These are phyloP conservation scores for Fusarium armeniacum DNA, from an alignment of 2,329 filamentous ascomycete species.

Conservation along the genomic window DNA sequence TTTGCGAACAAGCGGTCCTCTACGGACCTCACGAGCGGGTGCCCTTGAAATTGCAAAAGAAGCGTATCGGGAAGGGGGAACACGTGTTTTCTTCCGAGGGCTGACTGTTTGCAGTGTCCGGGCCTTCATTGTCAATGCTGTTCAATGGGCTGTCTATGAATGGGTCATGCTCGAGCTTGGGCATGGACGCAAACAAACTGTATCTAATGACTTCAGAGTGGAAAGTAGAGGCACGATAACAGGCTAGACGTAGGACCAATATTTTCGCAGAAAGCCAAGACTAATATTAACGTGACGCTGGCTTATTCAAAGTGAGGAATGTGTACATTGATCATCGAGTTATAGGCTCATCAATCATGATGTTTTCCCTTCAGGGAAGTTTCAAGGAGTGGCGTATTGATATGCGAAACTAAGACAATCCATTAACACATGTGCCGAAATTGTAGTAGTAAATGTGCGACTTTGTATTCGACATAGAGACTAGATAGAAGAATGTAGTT, in stretches of 20 bases:
- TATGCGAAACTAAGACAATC: too few relatives aligned
- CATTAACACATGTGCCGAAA: background rate
- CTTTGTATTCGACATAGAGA: background rate
- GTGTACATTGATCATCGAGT: background rate
- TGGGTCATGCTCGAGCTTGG: constrained; percentile 79
- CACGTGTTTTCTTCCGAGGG: constrained; percentile 77
- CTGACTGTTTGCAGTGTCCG: constrained; percentile 85
- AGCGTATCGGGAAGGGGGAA: constrained; percentile 75
- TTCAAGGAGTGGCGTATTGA: background rate
- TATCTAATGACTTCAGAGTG: constrained; percentile 3
- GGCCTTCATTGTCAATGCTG: constrained; percentile 93
- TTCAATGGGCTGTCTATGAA: constrained; percentile 93
- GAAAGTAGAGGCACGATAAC: constrained; percentile 10
- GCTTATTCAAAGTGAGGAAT: background rate
- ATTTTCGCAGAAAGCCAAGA: background rate
- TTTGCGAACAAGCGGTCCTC: constrained; percentile 41
- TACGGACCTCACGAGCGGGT: constrained; percentile 55
- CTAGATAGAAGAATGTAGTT: background rate
- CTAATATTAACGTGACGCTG: background rate
- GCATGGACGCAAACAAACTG: constrained; percentile 41
- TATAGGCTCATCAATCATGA: background rate
- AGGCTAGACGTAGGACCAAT: background rate
- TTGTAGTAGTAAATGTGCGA: background rate
- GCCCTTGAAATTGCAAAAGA: constrained; percentile 75
- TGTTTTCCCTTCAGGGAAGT: background rate